These are phyloP conservation scores for Diplodia mutila DNA, from an alignment of 2,329 filamentous ascomycete genomes.

Conservation along the genomic window DNA sequence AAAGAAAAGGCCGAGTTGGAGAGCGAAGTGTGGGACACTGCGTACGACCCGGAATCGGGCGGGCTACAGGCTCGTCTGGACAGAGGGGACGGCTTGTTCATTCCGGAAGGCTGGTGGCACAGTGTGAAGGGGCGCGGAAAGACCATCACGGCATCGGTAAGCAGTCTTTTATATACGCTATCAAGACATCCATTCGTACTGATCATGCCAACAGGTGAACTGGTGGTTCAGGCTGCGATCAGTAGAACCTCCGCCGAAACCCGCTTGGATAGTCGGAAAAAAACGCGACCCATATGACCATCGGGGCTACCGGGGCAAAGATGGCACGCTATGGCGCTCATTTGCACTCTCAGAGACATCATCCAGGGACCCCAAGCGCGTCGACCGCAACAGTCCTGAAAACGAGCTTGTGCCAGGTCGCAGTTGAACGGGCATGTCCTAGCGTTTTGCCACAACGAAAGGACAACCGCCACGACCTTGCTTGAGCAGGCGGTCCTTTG, in stretches of 20 bases:
- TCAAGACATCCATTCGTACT: slow-evolving; percentile 22
- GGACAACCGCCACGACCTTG: slow-evolving; percentile 37
- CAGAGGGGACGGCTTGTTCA: slow-evolving; percentile 73
- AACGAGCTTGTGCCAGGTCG: not conserved
- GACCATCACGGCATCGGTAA: slow-evolving; percentile 60
- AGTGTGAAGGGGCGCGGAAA: slow-evolving; percentile 69
- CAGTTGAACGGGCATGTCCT: not conserved
- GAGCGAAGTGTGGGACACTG: slow-evolving; percentile 68
- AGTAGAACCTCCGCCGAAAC: not conserved
- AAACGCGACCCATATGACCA: no score
- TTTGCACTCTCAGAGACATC: no score
- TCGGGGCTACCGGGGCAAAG: no score
- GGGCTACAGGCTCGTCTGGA: slow-evolving; percentile 53
- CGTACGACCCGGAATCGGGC: slow-evolving; percentile 28
- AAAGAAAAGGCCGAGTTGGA: slow-evolving; percentile 69
- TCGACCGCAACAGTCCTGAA: not conserved
- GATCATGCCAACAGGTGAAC: slow-evolving; percentile 60
- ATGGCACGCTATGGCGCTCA: no score
- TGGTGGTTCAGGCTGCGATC: slow-evolving; percentile 74
- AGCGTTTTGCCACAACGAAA: slow-evolving; percentile 30
- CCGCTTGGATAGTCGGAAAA: not conserved
- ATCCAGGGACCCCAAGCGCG: not conserved
- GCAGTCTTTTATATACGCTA: slow-evolving; percentile 30
- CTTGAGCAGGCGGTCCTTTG: slow-evolving; percentile 34
- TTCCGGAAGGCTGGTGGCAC: slow-evolving; percentile 87